phyloP scores from a whole-genome alignment of 2,329 filamentous ascomycete genomes.

The Huntiella omanensis region DNA sequence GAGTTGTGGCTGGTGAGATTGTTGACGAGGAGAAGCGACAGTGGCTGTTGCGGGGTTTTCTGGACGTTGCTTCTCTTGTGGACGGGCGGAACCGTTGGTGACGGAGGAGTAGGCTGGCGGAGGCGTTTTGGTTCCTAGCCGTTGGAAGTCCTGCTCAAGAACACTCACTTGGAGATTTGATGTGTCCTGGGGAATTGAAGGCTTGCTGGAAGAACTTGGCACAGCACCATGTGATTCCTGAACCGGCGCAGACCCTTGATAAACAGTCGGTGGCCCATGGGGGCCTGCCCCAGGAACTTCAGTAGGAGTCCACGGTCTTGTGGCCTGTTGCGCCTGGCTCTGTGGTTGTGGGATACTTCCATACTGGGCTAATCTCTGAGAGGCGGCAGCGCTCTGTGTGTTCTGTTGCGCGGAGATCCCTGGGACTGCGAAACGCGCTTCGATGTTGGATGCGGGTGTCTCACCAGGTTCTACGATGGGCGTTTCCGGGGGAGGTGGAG shows the following conservation, averaged over 20 bases:
- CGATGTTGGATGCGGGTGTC: constrained; percentile 63
- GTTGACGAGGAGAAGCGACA: constrained; percentile 11
- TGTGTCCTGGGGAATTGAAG: constrained; percentile 4
- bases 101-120: constrained; percentile 92
- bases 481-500: constrained; percentile 86
- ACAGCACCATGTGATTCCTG: constrained; percentile 14
- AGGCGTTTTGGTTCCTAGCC: constrained; percentile 64
- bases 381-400: constrained; percentile 54
- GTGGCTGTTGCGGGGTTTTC: constrained; percentile 8
- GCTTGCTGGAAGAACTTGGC: neutral
- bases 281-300: constrained; percentile 72
- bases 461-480: constrained; percentile 56
- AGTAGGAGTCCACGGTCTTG: constrained; percentile 84
- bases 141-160: constrained; percentile 72
- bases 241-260: constrained; percentile 50
- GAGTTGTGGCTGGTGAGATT: constrained; percentile 5
- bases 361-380: constrained; percentile 68
- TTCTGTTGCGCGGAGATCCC: constrained; percentile 60
- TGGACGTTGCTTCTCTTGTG: constrained; percentile 55
- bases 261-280: constrained; percentile 78
- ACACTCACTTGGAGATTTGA: constrained; percentile 40
- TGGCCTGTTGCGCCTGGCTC: constrained; percentile 14
- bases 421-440: constrained; percentile 76
- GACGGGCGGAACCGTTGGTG: constrained; percentile 42
- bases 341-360: constrained; percentile 24